These are phyloP conservation scores for Aegilops bicornis DNA, from an alignment of 176 grass and related monocot genomes.

Conservation along the genomic window DNA sequence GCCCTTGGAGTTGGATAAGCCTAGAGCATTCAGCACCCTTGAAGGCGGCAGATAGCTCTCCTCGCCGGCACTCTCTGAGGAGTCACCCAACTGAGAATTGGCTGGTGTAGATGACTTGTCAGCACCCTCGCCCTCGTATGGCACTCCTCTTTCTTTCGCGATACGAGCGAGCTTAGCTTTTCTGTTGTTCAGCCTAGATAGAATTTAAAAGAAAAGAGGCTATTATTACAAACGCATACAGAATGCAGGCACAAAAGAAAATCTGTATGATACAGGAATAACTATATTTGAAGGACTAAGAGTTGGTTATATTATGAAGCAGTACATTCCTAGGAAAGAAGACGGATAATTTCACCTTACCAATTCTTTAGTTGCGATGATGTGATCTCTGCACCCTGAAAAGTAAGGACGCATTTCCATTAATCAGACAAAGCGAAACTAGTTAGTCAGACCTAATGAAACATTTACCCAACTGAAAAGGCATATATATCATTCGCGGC, in stretches of 20 bases:
- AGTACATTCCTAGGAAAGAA: not conserved
- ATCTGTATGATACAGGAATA: not conserved
- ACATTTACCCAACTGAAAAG: slow-evolving; percentile 7
- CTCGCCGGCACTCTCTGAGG: slow-evolving; percentile 55
- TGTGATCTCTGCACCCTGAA: slow-evolving; percentile 95
- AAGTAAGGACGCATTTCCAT: slow-evolving; percentile 21
- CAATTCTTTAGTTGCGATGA: slow-evolving; percentile 97
- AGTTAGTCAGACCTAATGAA: not conserved
- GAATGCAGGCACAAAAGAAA: not conserved
- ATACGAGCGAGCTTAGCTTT: slow-evolving; percentile 79
- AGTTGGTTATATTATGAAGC: not conserved
- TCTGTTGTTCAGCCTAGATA: slow-evolving; percentile 78
- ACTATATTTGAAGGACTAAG: not conserved
- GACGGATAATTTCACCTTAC: slow-evolving; percentile 44
- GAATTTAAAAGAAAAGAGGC: slow-evolving; percentile 9
- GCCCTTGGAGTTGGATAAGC: slow-evolving; percentile 33
- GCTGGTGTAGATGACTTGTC: slow-evolving; percentile 61
- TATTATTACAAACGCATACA: slow-evolving; percentile 15
- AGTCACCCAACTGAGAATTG: slow-evolving; percentile 47
- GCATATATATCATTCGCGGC: too few relatives aligned
- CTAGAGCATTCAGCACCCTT: slow-evolving; percentile 45
- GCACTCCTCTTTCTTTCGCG: slow-evolving; percentile 62
- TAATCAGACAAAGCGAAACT: slow-evolving; percentile 32
- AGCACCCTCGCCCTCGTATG: slow-evolving; percentile 63
- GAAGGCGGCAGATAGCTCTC: slow-evolving; percentile 60